phyloP scores from a whole-genome alignment of 2,329 filamentous ascomycete species.

The Tolypocladium endophyticum region DNA sequence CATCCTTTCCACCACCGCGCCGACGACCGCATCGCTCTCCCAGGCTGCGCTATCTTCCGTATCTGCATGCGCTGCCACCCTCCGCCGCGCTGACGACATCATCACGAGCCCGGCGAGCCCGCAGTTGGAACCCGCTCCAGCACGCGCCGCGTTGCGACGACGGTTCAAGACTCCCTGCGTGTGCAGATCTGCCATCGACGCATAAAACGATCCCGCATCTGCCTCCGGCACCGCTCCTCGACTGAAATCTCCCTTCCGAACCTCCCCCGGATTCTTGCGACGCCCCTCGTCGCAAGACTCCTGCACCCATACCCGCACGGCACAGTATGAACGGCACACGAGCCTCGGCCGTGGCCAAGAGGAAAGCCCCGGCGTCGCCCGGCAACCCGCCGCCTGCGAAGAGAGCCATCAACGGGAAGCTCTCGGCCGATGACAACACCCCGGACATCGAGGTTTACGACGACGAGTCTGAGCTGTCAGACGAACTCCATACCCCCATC shows the following conservation, averaged over 20 bases:
- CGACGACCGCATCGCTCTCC: conserved; percentile 3
- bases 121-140: conserved; percentile 1
- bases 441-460: conserved; percentile 30
- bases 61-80: conserved; percentile 16
- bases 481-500: conserved; percentile 23
- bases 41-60: conserved; percentile 5
- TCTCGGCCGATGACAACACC: conserved; percentile 38
- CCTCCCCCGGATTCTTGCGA: background rate
- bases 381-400: conserved; percentile 24
- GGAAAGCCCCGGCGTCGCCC: conserved; percentile 37
- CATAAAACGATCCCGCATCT: background rate
- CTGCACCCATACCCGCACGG: background rate
- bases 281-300: background rate
- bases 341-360: conserved; percentile 34
- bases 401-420: conserved; percentile 33
- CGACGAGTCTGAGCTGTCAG: conserved; percentile 30
- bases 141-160: background rate
- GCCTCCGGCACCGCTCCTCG: background rate
- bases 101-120: conserved; percentile 5
- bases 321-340: conserved; percentile 32
- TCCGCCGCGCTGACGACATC: conserved; percentile 7
- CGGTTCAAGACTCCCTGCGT: background rate
- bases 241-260: background rate
- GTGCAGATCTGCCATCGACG: background rate
- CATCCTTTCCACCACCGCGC: conserved; percentile 5